Base-by-base conservation (phyloP, 129 eudicot species). In the Escallonia rubra region DNA sequence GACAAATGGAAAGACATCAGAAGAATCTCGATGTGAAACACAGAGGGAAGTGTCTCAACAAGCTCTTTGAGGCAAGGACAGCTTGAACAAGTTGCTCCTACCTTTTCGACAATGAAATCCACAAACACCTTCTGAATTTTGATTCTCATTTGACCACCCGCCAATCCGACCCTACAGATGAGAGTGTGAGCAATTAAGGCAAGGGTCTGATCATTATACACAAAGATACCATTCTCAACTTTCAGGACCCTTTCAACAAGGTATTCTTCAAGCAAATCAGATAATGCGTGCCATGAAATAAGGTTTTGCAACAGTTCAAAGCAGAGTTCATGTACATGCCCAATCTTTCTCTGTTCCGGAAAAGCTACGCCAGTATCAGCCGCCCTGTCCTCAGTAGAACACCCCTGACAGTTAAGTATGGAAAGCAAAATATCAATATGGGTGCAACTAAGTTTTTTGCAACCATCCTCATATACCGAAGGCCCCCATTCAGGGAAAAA, bases 1-100 rank as follows among this genome's bases (percentile, higher is more conserved):
- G 98, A 89, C 44, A 89, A 74, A 73, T 93, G 98, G 70, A 89
- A 93, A 12, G 96, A 86, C 82, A 89, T 79, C 47, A 93, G 78
- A 59, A 93, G 82, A 62, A 89, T 81, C 90, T 93, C 98, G 40
- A 93, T 82, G 81, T 93, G 95, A 72, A 89, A 84, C 52, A 82
- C 70, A 14, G 96, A 89, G 38, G 98, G 98, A 62, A 93, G 98
- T 52, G 74, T 66, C 65, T 71, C 90, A 46, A 84, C 76, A 78
- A 86, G 61, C 52, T 89, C 96, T 66, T 84, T 77, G 63, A 82
- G 74, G 44, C 63, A 66, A 51, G 81, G 78, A 64, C 75, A 65
- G 45, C 68, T 72, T 65, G 76, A 57, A 68, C 78, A 64, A 23
- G 82, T 74, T 59, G 82, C 61, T 68, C 74, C 84, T 64, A 74